Evolutionary conservation across 2,329 filamentous ascomycete species (phyloP).

Genomic region (Capronia coronata): DNA sequence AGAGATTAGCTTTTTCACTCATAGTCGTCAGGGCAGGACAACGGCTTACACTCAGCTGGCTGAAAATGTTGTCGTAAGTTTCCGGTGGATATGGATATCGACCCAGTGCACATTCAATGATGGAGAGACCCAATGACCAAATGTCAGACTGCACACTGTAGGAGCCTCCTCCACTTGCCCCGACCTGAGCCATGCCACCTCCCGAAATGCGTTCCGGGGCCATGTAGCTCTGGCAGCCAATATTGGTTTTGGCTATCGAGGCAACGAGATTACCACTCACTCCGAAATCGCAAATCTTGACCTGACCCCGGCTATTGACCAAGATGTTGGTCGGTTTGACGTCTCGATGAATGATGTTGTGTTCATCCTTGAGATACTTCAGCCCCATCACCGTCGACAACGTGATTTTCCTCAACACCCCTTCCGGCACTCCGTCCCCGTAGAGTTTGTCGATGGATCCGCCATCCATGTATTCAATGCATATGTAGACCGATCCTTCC

Average conservation of each 20-base stretch:
- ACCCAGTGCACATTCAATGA: constrained; percentile 93
- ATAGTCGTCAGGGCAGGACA: constrained; percentile 7
- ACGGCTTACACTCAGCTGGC: constrained; percentile 79
- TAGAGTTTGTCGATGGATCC: constrained; percentile 97
- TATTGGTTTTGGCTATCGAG: constrained; percentile 97
- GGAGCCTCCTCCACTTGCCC: constrained; percentile 63
- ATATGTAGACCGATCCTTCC: constrained; percentile 97
- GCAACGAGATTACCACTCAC: constrained; percentile 94
- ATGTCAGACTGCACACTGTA: constrained; percentile 98
- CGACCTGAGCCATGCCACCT: constrained; percentile 67
- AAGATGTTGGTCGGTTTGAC: constrained; percentile 99
- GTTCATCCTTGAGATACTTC: constrained; percentile 90
- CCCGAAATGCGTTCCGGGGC: constrained; percentile 91
- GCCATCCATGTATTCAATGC: constrained; percentile 98
- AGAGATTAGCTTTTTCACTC: constrained; percentile 22
- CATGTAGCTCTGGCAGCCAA: constrained; percentile 99
- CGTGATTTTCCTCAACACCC: constrained; percentile 81
- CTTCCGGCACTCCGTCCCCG: constrained; percentile 79
- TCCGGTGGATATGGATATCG: constrained; percentile 95
- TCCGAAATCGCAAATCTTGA: constrained; percentile 98
- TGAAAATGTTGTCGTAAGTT: constrained; percentile 97
- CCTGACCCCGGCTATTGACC: constrained; percentile 77
- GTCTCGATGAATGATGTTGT: constrained; percentile 98
- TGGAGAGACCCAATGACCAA: constrained; percentile 88
- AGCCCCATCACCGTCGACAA: constrained; percentile 84